Evolutionary conservation across 2,329 filamentous ascomycete species (phyloP).

Genomic region (Claviceps digitariae): DNA sequence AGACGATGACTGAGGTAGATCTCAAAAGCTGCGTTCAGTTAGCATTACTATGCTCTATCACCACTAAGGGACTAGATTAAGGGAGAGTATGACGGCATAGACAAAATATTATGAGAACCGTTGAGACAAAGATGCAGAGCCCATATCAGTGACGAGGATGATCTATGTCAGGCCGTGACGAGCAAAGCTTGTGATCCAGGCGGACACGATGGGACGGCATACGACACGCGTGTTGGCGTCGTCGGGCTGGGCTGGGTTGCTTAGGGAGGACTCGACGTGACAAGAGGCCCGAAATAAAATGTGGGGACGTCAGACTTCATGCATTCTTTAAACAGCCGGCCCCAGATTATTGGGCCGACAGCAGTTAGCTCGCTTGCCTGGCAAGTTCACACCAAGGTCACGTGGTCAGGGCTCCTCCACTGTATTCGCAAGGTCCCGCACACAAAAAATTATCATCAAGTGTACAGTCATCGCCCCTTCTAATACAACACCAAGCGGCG

Average conservation of each 20-base stretch:
- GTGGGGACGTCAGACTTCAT: background rate
- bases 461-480: conserved; percentile 14
- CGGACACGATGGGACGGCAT: background rate
- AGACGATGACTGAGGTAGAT: background rate
- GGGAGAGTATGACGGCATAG: background rate
- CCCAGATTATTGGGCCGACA: background rate
- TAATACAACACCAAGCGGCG: conserved; percentile 27
- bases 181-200: background rate
- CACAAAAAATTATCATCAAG: conserved; percentile 25
- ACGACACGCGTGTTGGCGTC: background rate
- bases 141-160: background rate
- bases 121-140: background rate
- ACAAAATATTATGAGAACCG: background rate
- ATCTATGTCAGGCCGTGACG: background rate
- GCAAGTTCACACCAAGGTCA: conserved; percentile 11
- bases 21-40: background rate
- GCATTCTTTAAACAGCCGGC: background rate
- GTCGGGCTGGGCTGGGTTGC: background rate
- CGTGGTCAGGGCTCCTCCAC: conserved; percentile 24
- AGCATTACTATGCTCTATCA: background rate
- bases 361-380: conserved; percentile 4
- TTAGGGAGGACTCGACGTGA: background rate
- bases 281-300: background rate
- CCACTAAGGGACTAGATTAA: background rate
- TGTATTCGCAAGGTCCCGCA: conserved; percentile 14